phyloP scores from a whole-genome alignment of 2,329 filamentous ascomycete species.

The Chrysoporthe cubensis region DNA sequence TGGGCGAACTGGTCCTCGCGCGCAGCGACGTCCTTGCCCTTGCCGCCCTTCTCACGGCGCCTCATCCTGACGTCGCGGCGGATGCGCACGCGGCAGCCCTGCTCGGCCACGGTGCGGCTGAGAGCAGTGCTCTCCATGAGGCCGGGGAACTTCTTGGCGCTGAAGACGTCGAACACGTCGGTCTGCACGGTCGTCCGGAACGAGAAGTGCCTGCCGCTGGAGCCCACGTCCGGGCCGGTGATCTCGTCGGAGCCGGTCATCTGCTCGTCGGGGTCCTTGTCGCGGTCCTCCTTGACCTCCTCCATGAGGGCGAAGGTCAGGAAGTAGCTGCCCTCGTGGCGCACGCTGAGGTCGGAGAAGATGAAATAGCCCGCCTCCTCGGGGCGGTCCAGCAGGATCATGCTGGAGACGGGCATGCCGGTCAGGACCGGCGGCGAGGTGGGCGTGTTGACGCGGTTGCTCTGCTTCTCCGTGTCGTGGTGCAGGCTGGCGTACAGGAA shows the following conservation, averaged over 20 bases:
- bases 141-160: conserved; percentile 98
- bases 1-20: conserved; percentile 39
- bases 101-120: conserved; percentile 90
- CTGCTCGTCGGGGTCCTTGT: conserved; percentile 64
- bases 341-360: conserved; percentile 93
- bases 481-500: conserved; percentile 95
- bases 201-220: conserved; percentile 21
- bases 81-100: conserved; percentile 95
- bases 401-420: conserved; percentile 91
- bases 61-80: conserved; percentile 68
- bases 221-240: conserved; percentile 35
- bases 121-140: conserved; percentile 86
- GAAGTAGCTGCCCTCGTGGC: conserved; percentile 92
- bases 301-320: conserved; percentile 93
- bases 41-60: conserved; percentile 54
- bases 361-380: conserved; percentile 86
- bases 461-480: conserved; percentile 79
- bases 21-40: conserved; percentile 34
- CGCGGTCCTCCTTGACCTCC: conserved; percentile 83
- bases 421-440: conserved; percentile 83
- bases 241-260: conserved; percentile 38
- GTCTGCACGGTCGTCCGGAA: conserved; percentile 61
- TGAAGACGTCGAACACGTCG: conserved; percentile 83
- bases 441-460: conserved; percentile 71
- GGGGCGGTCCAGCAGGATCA: conserved; percentile 93